Evolutionary conservation across 2,329 filamentous ascomycete genomes (phyloP).

Genomic region (Fusarium gaditjirri): DNA sequence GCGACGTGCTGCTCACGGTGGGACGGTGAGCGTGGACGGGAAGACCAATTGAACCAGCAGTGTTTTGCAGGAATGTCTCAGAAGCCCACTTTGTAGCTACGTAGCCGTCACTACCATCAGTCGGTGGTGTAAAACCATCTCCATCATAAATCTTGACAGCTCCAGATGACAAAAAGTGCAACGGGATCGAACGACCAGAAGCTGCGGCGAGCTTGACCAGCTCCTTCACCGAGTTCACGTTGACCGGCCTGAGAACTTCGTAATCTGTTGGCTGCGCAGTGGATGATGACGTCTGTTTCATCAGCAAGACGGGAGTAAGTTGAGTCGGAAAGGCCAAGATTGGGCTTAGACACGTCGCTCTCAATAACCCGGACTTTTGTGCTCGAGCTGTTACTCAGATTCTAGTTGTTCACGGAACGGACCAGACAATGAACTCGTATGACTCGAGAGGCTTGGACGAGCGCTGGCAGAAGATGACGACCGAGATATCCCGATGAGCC

Average conservation of each 20-base stretch:
- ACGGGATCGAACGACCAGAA: neutral
- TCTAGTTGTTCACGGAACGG: neutral
- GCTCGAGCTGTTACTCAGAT: accelerated
- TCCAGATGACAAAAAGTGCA: neutral
- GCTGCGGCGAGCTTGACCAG: neutral
- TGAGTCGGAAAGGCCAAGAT: neutral
- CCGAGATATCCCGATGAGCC: neutral
- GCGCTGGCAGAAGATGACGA: neutral
- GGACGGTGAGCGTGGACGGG: neutral
- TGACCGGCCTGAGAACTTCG: neutral
- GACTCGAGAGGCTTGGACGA: accelerated
- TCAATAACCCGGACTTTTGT: neutral
- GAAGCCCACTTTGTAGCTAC: neutral
- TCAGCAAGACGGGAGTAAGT: neutral
- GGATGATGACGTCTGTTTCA: neutral
- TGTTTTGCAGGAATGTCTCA: neutral
- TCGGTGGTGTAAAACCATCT: neutral
- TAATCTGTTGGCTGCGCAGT: neutral
- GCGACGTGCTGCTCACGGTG: accelerated
- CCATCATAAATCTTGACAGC: neutral
- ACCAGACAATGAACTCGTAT: neutral
- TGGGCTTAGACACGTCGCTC: neutral
- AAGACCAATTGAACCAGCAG: neutral
- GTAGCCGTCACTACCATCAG: neutral
- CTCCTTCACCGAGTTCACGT: neutral